Evolutionary conservation across 495 filamentous ascomycete species (phyloP), one percentile per base, ranked within the genome.

Genomic region (Peziza echinospora): DNA sequence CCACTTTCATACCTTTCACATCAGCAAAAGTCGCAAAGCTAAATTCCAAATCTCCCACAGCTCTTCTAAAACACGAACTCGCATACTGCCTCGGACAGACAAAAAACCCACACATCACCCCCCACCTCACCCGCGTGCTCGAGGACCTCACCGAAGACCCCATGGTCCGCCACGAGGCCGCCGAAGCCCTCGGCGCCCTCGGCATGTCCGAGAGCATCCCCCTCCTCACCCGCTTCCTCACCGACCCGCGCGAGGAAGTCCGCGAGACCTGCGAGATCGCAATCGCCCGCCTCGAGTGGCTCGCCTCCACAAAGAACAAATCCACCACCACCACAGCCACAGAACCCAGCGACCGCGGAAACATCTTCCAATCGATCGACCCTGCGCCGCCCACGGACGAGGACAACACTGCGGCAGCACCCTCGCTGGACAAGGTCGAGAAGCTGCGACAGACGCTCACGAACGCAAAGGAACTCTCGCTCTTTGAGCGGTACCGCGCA

Each of bases 51-150:
- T 5, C 5, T 10, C 5, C 7, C 8, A 43, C 16, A 56, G 57
- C 57, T 41, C 57, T 60, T 10, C 41, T 60, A 5, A 60, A 22
- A 23, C 37, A 43, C 21, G 41, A 43, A 23, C 21, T 96, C 26
- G 91, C 91, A 26, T 99, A 99, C 64, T 99, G 89, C 60, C 74
- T 99, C 0, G 89, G 89, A 23, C 89, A 99, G 64, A 82, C 83
- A 13, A 72, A 72, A 37, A 81, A 93, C 57, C 55, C 65, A 13
- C 76, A 79, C 19, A 78, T 86, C 5, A 71, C 83, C 2, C 69
- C 82, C 1, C 75, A 73, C 58, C 68, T 99, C 43, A 73, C 78
- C 45, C 60, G 69, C 13, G 80, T 92, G n/a, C 66, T 99, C 47
- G 71, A 79, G 54, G 75, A 96, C 58, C 60, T 70, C 42, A 52